Evolutionary conservation across 208 protist species (phyloP).

Genomic region (Zelonia costaricensis): DNA sequence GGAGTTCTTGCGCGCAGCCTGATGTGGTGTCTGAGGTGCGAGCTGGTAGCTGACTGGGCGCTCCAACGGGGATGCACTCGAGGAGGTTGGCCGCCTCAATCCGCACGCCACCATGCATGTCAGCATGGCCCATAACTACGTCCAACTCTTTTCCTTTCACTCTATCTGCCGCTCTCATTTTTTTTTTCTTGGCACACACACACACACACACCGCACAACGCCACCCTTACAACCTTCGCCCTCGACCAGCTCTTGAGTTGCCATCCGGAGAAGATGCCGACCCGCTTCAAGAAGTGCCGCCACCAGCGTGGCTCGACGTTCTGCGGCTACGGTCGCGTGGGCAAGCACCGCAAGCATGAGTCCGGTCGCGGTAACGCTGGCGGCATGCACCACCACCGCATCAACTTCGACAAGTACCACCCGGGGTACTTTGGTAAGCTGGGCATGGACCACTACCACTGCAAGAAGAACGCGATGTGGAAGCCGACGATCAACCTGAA

Average conservation of each 20-base stretch:
- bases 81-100: no score
- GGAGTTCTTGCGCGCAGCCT: no score
- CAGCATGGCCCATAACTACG: no score
- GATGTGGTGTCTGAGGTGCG: no score
- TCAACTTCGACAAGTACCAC: constrained; percentile 99
- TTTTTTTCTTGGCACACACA: background rate
- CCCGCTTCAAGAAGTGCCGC: constrained; percentile 92
- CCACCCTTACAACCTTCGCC: no score
- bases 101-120: no score
- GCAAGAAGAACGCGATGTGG: constrained; percentile 93
- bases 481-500: constrained; percentile 99
- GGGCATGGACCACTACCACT: constrained; percentile 99
- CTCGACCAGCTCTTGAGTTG: no score
- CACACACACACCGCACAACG: background rate
- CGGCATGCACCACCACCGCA: constrained; percentile 99
- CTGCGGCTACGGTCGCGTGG: constrained; percentile 92
- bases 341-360: constrained; percentile 99
- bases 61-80: no score
- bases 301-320: constrained; percentile 93
- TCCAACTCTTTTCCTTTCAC: no score
- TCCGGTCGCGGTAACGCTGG: constrained; percentile 99
- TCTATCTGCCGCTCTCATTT: no score
- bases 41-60: no score
- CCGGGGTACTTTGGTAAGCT: constrained; percentile 99
- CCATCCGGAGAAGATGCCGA: constrained; percentile 87